These are phyloP conservation scores for Brassica carinata DNA, from an alignment of 345 rosid species.

Conservation along the genomic window DNA sequence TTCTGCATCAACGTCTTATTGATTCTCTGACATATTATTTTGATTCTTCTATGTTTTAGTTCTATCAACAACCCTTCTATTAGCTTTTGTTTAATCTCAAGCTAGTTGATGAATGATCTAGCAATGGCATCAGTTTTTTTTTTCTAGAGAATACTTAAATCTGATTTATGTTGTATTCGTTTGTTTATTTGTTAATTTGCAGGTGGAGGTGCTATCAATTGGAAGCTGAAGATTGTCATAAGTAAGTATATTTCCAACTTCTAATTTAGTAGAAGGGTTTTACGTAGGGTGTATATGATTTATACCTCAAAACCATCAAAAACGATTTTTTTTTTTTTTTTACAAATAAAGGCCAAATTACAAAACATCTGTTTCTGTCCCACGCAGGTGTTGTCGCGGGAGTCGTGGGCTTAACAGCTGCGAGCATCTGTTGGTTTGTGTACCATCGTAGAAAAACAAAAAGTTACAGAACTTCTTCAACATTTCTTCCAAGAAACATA, in stretches of 20 bases:
- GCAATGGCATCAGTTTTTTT: neutral
- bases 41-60: neutral
- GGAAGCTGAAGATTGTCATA: constrained; percentile 23
- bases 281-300: neutral
- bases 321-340: neutral
- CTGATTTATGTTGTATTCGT: neutral
- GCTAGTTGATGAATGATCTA: neutral
- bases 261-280: neutral
- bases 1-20: neutral
- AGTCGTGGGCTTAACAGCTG: constrained; percentile 17
- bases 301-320: neutral
- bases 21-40: neutral
- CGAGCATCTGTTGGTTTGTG: constrained; percentile 11
- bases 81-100: neutral
- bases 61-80: neutral
- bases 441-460: constrained; percentile 40
- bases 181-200: neutral
- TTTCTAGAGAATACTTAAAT: neutral
- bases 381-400: constrained; percentile 39
- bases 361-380: neutral
- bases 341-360: neutral
- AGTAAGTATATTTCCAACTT: constrained; percentile 31
- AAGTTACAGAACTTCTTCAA: constrained; percentile 36
- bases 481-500: constrained; percentile 40
- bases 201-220: neutral